Percentiles rank a stretch among this genome's conserved stretches.
Conservation (phyloP, 2,329 filamentous ascomycete genomes). For the Berkeleyomyces basicola region DNA sequence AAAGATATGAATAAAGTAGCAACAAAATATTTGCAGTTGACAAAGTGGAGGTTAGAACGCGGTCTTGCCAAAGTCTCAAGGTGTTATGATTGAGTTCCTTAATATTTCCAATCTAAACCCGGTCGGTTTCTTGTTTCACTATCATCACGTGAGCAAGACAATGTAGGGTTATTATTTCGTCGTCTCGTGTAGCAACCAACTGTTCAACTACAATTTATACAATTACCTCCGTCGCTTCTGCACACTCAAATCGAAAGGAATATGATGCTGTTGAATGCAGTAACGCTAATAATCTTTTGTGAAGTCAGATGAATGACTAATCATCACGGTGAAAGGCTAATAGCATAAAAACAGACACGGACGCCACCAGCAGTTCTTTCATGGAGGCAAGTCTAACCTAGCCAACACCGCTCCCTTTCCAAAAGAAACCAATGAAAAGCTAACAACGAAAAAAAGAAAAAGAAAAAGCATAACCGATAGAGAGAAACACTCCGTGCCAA, state of each 20-base stretch:
- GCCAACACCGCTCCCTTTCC: not conserved
- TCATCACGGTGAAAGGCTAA: too few relatives aligned
- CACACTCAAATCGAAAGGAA: too few relatives aligned
- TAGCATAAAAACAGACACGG: not conserved
- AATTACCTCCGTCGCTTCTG: too few relatives aligned
- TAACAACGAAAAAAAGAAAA: not conserved
- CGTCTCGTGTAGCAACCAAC: too few relatives aligned
- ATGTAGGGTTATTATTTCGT: too few relatives aligned
- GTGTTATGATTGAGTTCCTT: not conserved
- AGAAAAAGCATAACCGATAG: not conserved
- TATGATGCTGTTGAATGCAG: too few relatives aligned
- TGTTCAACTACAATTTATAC: too few relatives aligned
- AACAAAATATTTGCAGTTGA: not conserved
- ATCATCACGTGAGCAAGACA: not conserved
- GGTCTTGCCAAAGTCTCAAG: not conserved
- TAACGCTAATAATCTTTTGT: too few relatives aligned
- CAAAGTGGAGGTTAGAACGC: too few relatives aligned
- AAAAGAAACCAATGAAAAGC: not conserved
- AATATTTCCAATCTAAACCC: not conserved
- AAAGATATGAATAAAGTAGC: not conserved
- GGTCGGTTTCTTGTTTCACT: not conserved
- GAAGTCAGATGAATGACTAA: too few relatives aligned
- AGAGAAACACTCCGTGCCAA: not conserved
- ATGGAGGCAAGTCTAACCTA: not conserved
- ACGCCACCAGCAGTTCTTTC: not conserved